Conservation (phyloP, 352 stramenopile genomes). For the Thraustotheca clavata region DNA sequence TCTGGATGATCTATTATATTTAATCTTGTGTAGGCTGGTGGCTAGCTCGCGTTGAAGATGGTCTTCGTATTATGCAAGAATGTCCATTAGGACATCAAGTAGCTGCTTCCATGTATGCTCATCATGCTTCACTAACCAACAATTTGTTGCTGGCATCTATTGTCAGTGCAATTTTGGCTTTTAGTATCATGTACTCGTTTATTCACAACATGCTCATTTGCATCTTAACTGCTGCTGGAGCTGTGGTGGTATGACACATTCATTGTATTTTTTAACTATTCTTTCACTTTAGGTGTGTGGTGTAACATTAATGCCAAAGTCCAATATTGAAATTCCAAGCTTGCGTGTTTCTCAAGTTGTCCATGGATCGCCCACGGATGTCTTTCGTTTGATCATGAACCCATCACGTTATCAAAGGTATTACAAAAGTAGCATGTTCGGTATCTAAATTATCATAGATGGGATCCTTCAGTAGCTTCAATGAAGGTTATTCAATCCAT, state of each 20-base stretch:
- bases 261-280: background rate
- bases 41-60: constrained; percentile 72
- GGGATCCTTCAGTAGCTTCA: constrained; percentile 68
- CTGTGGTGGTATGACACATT: constrained; percentile 29
- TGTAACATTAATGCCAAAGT: constrained; percentile 54
- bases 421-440: background rate
- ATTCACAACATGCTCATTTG: constrained; percentile 73
- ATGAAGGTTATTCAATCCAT: constrained; percentile 79
- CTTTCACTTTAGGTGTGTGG: constrained; percentile 34
- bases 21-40: constrained; percentile 41
- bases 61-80: constrained; percentile 79
- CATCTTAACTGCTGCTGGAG: constrained; percentile 53
- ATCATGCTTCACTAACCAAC: constrained; percentile 71
- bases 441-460: no score
- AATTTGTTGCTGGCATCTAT: constrained; percentile 55
- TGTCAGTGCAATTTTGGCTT: constrained; percentile 58
- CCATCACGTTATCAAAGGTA: constrained; percentile 60
- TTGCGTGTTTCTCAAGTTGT: constrained; percentile 80
- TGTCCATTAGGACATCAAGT: constrained; percentile 73
- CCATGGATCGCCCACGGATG: constrained; percentile 70
- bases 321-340: constrained; percentile 71
- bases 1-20: background rate
- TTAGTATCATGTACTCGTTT: constrained; percentile 84
- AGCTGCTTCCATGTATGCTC: constrained; percentile 64
- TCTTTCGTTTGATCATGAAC: constrained; percentile 83